Evolutionary conservation across 768 basidiomycete species (phyloP), one percentile per base, ranked within the genome.

Genomic region (Gyrodon lividus): DNA sequence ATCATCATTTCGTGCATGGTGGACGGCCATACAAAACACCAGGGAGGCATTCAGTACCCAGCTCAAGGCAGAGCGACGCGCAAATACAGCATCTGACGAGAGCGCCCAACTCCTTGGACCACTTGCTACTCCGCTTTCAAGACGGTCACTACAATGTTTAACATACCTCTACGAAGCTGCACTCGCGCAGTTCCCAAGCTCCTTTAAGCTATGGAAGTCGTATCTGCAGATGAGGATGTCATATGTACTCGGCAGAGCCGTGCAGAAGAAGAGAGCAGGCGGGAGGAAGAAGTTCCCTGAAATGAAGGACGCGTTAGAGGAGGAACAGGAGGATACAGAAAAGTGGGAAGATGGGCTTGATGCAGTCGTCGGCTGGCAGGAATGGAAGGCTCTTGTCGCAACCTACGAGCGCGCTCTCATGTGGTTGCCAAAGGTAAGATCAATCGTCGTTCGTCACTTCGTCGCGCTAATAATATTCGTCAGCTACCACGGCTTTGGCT

Each of bases 101-200:
- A 71, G 77, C 19, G 71, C 75, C 17, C 65, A 72, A 24, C 72
- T 94, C 19, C 81, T 98, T 5, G 95, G 93, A 13, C 86, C 87
- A 14, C 81, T 98, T 38, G 80, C 89, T 16, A 82, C 88, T 4
- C 79, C 85, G 5, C 77, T 79, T 19, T 80, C 88, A 40, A 80
- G 94, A 55, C 77, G 83, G 39, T 84, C 85, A 23, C 74, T 98
- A 6, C 92, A 97, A 60, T 83, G 87, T 43, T 74, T 96, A 28
- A 87, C 88, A 3, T 94, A 90, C 68, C 79, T 97, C n/a, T 98
- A 97, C 66, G 97, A 99, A 70, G 77, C 91, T 17, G 96, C 96
- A 0, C 79, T 99, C 20, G 78, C 72, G 4, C 81, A 94, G 56
- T 97, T 98, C 62, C 88, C 95, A 1, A 83, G 80, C 10, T 91